Evolutionary conservation across 169 alveolate genomes (phyloP).

Genomic region (Plasmodium gallinaceum): DNA sequence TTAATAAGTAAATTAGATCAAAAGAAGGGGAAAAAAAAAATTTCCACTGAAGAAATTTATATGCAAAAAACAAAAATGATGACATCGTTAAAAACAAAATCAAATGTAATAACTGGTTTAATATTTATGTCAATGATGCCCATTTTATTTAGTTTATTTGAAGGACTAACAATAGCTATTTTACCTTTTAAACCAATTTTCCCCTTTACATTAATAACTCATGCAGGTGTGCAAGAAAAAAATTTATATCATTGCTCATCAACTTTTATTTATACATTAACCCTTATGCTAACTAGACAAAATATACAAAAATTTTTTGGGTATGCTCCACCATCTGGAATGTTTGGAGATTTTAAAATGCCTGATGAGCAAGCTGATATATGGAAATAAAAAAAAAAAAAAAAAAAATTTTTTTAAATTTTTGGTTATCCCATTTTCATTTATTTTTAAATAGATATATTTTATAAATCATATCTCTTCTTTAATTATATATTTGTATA

Average conservation of each 20-base stretch:
- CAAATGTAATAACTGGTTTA: constrained; percentile 83
- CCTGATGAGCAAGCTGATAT: constrained; percentile 75
- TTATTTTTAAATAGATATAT: neutral
- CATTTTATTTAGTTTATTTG: constrained; percentile 86
- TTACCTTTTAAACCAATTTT: constrained; percentile 86
- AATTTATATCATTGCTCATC: constrained; percentile 84
- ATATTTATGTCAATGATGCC: constrained; percentile 87
- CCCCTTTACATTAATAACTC: constrained; percentile 82
- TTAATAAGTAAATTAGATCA: constrained; percentile 67
- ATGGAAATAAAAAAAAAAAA: constrained; percentile 59
- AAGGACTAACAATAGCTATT: constrained; percentile 84
- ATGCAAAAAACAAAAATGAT: constrained; percentile 62
- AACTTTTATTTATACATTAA: constrained; percentile 84
- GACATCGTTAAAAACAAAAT: constrained; percentile 68
- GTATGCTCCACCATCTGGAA: constrained; percentile 78
- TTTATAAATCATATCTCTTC: neutral
- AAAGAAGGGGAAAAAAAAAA: constrained; percentile 37
- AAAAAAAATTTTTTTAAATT: constrained; percentile 1
- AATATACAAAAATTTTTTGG: constrained; percentile 81
- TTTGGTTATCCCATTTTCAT: too few species aligned
- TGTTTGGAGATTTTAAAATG: constrained; percentile 77
- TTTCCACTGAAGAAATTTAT: constrained; percentile 58
- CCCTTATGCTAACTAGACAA: constrained; percentile 82
- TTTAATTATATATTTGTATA: neutral
- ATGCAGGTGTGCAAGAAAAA: constrained; percentile 78